phyloP scores from a whole-genome alignment of 371 early-diverging fungal species.

The Mycotypha africana region DNA sequence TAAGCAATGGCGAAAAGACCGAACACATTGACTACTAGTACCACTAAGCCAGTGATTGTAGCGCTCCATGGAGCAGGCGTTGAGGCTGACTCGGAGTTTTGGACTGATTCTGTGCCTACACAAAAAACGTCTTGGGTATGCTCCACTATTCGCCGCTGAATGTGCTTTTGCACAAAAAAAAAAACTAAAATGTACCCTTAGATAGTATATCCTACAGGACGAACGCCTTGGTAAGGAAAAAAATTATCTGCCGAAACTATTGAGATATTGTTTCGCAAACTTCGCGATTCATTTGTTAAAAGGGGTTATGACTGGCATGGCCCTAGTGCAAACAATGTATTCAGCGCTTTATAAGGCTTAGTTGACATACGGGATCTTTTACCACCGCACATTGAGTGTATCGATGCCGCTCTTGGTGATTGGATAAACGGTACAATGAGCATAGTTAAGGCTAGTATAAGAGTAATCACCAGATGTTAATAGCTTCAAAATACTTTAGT shows the following conservation, averaged over 20 bases:
- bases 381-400: conserved; percentile 14
- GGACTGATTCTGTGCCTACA: conserved; percentile 44
- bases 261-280: too few species aligned
- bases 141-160: too few species aligned
- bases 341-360: conserved; percentile 27
- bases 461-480: too few species aligned
- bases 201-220: conserved; percentile 61
- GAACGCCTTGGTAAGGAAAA: conserved; percentile 58
- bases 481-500: not conserved
- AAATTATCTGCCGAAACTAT: not conserved
- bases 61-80: conserved; percentile 69
- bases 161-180: too few species aligned
- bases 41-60: conserved; percentile 48
- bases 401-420: conserved; percentile 4
- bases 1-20: conserved; percentile 23
- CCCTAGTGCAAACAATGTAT: conserved; percentile 35
- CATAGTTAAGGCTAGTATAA: too few species aligned
- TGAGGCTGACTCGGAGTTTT: conserved; percentile 34
- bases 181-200: too few species aligned
- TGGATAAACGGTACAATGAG: conserved; percentile 14
- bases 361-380: conserved; percentile 7
- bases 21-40: conserved; percentile 3
- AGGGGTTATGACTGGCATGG: conserved; percentile 61
- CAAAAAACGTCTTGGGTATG: conserved; percentile 51
- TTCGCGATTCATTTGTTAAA: too few species aligned